Base-by-base conservation (phyloP, 441 rosid species). In the Lepidium campestre region DNA sequence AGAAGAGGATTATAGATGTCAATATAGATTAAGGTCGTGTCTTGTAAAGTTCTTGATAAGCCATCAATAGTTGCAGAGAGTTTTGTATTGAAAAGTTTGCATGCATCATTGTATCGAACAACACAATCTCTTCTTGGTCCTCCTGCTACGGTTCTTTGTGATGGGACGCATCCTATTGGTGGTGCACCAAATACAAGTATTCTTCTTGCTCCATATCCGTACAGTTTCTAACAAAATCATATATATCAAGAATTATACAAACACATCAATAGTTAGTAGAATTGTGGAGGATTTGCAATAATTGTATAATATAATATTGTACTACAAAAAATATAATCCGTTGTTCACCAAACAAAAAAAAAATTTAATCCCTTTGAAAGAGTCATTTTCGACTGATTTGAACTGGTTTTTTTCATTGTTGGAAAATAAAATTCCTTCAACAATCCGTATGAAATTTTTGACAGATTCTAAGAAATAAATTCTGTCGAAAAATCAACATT, bases 161-260 rank as follows among this genome's bases (percentile, higher is more conserved):
- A 70, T 4, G 98, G 96, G 11, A 89, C 71, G 56, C 96, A 92
- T 32, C 96, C 96, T 13, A 92, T 37, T 14, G 93, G 87, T 6
- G 96, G 86, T 29, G 79, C 79, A 39, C 86, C 67, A n/a, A 86
- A 80, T 3, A 87, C 76, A 22, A 60, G 86, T 20, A 92, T 83
- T 41, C 87, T 85, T 71, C 95, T 76, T 17, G 87, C 90, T 32
- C 95, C 96, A n/a, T 80, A 70, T 18, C 56, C 74, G 22, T 89
- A 82, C 0, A 91, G 47, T 25, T 76, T 75, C 98, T 88, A 32
- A 20, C 3, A 54, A 15, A 20, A 59, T 40, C 27, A 1, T 62
- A 4, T 6, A 37, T 85, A 34, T 41, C 14, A 40, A 9, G 7
- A 18, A 23, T 18, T n/a, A 55, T 27, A 0, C 1, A 6, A 68